Evolutionary conservation across 2,329 filamentous ascomycete species (phyloP).

Genomic region (Trichoderma harzianum): DNA sequence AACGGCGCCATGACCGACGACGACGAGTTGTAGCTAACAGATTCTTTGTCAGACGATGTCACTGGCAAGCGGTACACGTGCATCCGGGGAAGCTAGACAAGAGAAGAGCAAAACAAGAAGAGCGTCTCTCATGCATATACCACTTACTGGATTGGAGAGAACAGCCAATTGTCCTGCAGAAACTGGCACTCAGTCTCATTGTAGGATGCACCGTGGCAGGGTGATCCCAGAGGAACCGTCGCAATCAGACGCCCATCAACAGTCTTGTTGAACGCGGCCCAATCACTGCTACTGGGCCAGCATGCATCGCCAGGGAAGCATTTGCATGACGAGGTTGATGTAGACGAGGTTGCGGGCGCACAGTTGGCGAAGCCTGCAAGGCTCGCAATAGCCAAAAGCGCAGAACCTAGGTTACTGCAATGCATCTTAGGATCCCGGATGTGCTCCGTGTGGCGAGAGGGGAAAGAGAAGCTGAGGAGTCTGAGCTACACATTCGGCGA

Average conservation of each 20-base stretch:
- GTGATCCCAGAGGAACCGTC: conserved; percentile 47
- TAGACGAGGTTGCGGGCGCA: neutral
- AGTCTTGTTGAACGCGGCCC: conserved; percentile 49
- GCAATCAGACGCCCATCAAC: conserved; percentile 48
- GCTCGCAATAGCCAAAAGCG: neutral
- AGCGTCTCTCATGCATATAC: neutral
- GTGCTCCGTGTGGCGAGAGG: neutral
- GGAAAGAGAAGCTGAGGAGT: neutral
- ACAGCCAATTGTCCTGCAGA: conserved; percentile 43
- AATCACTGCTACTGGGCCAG: conserved; percentile 49
- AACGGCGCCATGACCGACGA: conserved; percentile 30
- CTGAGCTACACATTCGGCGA: neutral
- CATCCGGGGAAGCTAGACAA: neutral
- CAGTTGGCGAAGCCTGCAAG: neutral
- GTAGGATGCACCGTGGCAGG: conserved; percentile 49
- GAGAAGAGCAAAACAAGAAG: neutral
- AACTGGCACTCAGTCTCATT: conserved; percentile 42
- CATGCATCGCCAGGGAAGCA: conserved; percentile 50
- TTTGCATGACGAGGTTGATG: conserved; percentile 9
- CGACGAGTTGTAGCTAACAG: conserved; percentile 13
- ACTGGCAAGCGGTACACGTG: neutral
- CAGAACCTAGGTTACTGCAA: neutral
- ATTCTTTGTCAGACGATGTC: neutral
- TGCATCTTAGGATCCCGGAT: neutral
- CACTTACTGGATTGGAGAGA: conserved; percentile 40